Conservation (phyloP, 1,139 yeast genomes). For the Blastobotrys apis region DNA sequence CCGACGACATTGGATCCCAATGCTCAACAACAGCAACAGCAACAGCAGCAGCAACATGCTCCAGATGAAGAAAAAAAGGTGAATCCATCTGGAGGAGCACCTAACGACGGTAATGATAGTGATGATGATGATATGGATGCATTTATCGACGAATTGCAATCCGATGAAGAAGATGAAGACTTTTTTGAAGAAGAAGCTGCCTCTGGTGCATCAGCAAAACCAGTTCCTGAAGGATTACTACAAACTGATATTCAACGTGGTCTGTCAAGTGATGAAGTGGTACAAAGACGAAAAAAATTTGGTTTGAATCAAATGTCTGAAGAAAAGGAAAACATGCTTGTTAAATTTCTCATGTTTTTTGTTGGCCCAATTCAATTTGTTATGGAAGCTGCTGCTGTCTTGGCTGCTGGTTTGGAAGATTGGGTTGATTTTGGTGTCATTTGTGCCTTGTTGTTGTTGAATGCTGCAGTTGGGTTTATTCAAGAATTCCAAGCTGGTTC, state of each 20-base stretch:
- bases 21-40: not conserved
- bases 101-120: constrained; percentile 43
- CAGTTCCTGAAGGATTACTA: constrained; percentile 85
- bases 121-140: constrained; percentile 86
- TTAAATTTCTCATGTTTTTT: constrained; percentile 88
- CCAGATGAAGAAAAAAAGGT: constrained; percentile 1
- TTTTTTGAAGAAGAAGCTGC: constrained; percentile 50
- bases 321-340: constrained; percentile 75
- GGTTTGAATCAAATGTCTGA: constrained; percentile 95
- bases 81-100: not conserved
- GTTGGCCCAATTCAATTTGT: constrained; percentile 99
- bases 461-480: constrained; percentile 93
- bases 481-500: constrained; percentile 76
- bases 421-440: constrained; percentile 99
- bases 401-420: constrained; percentile 97
- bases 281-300: constrained; percentile 85
- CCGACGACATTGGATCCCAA: constrained; percentile 5
- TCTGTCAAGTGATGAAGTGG: constrained; percentile 75
- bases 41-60: constrained; percentile 1
- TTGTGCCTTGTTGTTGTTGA: constrained; percentile 79
- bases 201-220: constrained; percentile 45
- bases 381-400: constrained; percentile 95
- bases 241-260: constrained; percentile 84
- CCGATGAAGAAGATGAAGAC: constrained; percentile 56
- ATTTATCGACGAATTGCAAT: constrained; percentile 83